Conservation (phyloP, 805 yeast species). For the Lipomyces sp. region DNA sequence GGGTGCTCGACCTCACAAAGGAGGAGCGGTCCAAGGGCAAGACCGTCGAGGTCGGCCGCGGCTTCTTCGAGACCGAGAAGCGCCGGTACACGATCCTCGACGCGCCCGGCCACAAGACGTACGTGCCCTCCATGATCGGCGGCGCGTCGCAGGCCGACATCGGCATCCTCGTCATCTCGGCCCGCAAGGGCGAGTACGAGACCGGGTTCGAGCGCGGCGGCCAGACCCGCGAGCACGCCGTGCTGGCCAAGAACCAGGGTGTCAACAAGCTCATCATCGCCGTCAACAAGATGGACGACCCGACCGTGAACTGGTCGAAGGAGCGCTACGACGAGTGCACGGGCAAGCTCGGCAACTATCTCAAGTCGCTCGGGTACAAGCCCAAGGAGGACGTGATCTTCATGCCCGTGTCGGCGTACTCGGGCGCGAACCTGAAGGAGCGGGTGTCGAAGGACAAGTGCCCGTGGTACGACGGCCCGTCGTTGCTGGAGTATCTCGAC, state of each 20-base stretch:
- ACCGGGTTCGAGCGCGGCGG: slow-evolving; percentile 99
- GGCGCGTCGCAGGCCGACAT: slow-evolving; percentile 99
- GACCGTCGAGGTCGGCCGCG: slow-evolving; percentile 98
- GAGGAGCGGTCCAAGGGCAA: slow-evolving; percentile 99
- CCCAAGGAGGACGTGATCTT: slow-evolving; percentile 76
- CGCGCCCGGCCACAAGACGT: slow-evolving; percentile 99
- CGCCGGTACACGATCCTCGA: slow-evolving; percentile 97
- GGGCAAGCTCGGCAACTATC: slow-evolving; percentile 67
- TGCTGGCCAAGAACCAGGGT: slow-evolving; percentile 97
- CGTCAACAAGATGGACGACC: slow-evolving; percentile 98
- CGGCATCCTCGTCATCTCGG: slow-evolving; percentile 94
- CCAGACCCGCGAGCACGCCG: slow-evolving; percentile 97
- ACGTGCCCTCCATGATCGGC: slow-evolving; percentile 98
- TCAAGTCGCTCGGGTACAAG: slow-evolving; percentile 80
- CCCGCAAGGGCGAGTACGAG: slow-evolving; percentile 99
- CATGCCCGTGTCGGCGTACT: slow-evolving; percentile 98
- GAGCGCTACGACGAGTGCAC: slow-evolving; percentile 96
- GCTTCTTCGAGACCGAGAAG: slow-evolving; percentile 95
- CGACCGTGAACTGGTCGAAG: slow-evolving; percentile 93
- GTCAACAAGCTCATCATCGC: slow-evolving; percentile 90
- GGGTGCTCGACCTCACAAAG: slow-evolving; percentile 99
- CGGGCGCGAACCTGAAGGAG: slow-evolving; percentile 95
- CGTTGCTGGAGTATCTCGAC: slow-evolving; percentile 87
- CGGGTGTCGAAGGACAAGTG: slow-evolving; percentile 66
- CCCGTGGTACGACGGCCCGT: slow-evolving; percentile 94